A percentile compares a stretch with the other conserved stretches of the same genome.
phyloP scores from a whole-genome alignment of 805 yeast species.

The Metschnikowia corniflorae region DNA sequence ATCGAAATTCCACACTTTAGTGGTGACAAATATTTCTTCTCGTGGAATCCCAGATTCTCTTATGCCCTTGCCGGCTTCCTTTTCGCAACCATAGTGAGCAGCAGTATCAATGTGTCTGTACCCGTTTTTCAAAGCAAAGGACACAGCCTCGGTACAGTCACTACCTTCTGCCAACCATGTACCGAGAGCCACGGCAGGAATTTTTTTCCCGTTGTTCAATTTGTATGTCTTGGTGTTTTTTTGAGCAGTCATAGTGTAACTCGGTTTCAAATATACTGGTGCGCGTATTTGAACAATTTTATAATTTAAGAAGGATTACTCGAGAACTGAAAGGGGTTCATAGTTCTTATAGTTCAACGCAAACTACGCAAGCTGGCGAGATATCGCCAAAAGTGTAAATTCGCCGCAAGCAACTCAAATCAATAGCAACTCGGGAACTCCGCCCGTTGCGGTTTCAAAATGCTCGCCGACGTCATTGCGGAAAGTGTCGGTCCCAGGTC shows the following conservation, averaged over 20 bases:
- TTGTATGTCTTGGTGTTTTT: conserved; percentile 24
- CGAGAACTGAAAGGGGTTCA: not conserved
- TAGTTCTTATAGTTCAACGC: not conserved
- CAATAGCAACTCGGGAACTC: not conserved
- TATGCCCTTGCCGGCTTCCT: conserved; percentile 63
- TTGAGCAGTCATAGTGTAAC: conserved; percentile 13
- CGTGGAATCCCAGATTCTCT: conserved; percentile 15
- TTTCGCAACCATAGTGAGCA: conserved; percentile 64
- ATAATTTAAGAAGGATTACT: not conserved
- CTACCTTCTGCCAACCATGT: conserved; percentile 62
- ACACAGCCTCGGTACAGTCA: conserved; percentile 55
- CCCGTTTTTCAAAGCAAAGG: conserved; percentile 59
- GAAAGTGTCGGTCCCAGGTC: too few relatives aligned
- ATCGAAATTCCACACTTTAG: conserved; percentile 17
- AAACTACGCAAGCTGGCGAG: not conserved
- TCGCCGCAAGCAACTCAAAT: too few relatives aligned
- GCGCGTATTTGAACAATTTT: too few relatives aligned
- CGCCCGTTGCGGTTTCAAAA: conserved; percentile 4
- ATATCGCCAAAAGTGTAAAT: too few relatives aligned
- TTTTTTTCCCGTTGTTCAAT: conserved; percentile 58
- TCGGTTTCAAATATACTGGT: too few relatives aligned
- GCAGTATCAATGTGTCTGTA: conserved; percentile 81
- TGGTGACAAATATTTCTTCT: conserved; percentile 18
- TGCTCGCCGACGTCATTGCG: too few relatives aligned
- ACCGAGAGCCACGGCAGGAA: conserved; percentile 72